Base-by-base conservation (phyloP, 208 protist species). In the Leptomonas pyrrhocoris region DNA sequence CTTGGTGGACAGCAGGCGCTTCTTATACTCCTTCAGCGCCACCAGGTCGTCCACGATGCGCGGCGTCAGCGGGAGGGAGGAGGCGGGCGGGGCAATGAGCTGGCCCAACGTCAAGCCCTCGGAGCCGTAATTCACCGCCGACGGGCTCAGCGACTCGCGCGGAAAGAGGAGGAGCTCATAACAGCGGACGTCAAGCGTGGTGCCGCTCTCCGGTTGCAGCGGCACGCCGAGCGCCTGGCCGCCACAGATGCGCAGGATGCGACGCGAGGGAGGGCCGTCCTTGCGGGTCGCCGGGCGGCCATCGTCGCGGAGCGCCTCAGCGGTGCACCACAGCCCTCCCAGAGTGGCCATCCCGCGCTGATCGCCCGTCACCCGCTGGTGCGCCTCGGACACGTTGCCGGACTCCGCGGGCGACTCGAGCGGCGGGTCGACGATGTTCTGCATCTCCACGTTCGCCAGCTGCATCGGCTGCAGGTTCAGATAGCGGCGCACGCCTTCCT, bases 221-320 rank as follows among this genome's bases (percentile, higher is more conserved):
- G 79, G 73, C 28, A 77, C 40, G 40, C 78, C 73, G 31, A 85
- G 57, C 0, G 72, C 76, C 68, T 86, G 75, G 19, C 89, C 89
- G 27, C 90, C 90, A 58, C 90, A 95, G 48, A 95, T 68, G 36
- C 88, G 90, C 85, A 95, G 74, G 30, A 92, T 80, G 55, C 87
- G 86, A n/a, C 74, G 80, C 48, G 80, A 73, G 27, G 84, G 56
- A 19, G 76, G 51, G 23, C 63, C 61, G 48, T 85, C 74, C 51
- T 74, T 74, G 27, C 72, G 70, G 42, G 49, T 57, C n/a, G 71
- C 80, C 7, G 79, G 65, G 8, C 74, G 77, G 36, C 74, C 85
- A 48, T 85, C 73, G 49, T 84, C 80, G 30, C 83, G 73, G 18
- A 94, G 68, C 13, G 73, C 59, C 57, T 89, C 78, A 16, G 84